phyloP scores from a whole-genome alignment of 306 rosid genomes.

The Abrus precatorius region DNA sequence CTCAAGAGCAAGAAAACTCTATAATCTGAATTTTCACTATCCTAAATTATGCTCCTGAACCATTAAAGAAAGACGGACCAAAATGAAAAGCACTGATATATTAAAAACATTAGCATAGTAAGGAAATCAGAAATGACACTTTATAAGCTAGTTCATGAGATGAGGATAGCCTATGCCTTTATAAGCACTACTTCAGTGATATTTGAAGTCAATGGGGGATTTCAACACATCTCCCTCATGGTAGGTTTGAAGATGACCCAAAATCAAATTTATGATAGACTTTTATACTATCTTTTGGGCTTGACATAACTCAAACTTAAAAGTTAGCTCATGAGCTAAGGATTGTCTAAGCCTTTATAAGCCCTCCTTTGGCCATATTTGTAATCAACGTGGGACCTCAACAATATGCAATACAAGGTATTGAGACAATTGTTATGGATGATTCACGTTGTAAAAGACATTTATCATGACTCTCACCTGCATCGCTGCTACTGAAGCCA shows the following conservation, averaged over 20 bases:
- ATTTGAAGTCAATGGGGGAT: no score
- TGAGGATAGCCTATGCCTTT: no score
- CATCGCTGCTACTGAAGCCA: slow-evolving; percentile 80
- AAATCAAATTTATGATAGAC: no score
- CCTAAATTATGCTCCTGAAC: slow-evolving; percentile 14
- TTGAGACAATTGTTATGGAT: slow-evolving; percentile 1
- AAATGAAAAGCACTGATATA: not conserved
- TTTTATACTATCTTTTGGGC: no score
- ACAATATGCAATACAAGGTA: not conserved
- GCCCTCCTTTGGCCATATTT: no score
- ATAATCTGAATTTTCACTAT: slow-evolving; percentile 13
- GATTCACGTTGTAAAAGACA: slow-evolving; percentile 2
- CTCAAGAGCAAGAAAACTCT: slow-evolving; percentile 23
- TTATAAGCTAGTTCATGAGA: not conserved
- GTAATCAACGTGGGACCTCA: no score
- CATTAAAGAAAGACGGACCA: not conserved
- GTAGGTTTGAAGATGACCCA: no score
- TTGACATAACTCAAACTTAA: no score
- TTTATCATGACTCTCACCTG: slow-evolving; percentile 66
- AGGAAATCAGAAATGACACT: slow-evolving; percentile 7
- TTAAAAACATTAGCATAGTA: slow-evolving; percentile 7
- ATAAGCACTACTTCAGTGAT: no score
- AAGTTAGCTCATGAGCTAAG: no score
- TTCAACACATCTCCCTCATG: no score
- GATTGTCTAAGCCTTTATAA: no score